These are phyloP conservation scores for Kazachstania taianensis DNA, from an alignment of 805 yeast genomes.

Conservation along the genomic window DNA sequence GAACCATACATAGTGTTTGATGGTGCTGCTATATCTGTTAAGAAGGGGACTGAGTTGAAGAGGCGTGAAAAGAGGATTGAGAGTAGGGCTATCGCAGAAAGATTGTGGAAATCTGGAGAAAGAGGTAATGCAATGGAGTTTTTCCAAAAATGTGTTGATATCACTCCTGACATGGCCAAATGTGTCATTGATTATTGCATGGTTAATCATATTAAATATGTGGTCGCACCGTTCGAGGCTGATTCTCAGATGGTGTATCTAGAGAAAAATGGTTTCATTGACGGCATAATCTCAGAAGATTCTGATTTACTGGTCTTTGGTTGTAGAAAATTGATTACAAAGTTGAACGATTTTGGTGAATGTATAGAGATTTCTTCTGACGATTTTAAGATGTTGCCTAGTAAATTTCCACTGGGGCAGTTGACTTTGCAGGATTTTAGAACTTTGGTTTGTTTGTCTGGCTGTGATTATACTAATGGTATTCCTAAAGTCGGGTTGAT, in stretches of 20 bases:
- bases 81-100: conserved; percentile 48
- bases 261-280: conserved; percentile 62
- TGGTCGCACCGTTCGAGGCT: conserved; percentile 98
- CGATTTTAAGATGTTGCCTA: conserved; percentile 40
- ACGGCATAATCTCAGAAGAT: conserved; percentile 88
- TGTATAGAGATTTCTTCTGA: conserved; percentile 60
- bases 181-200: conserved; percentile 67
- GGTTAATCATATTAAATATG: conserved; percentile 44
- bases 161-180: conserved; percentile 87
- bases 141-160: conserved; percentile 72
- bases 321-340: conserved; percentile 63
- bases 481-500: conserved; percentile 70
- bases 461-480: conserved; percentile 93
- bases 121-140: conserved; percentile 51
- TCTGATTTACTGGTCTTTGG: conserved; percentile 90
- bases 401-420: conserved; percentile 39
- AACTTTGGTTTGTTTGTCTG: conserved; percentile 78
- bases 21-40: conserved; percentile 78
- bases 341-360: conserved; percentile 58
- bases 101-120: conserved; percentile 43
- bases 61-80: conserved; percentile 48
- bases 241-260: conserved; percentile 93
- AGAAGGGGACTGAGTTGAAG: conserved; percentile 59
- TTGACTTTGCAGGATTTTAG: conserved; percentile 52
- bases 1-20: conserved; percentile 87